Percentiles rank a stretch among this genome's conserved stretches.
These are phyloP conservation scores for Cordyceps cicadae DNA, from an alignment of 2,329 filamentous ascomycete species.

Conservation along the genomic window DNA sequence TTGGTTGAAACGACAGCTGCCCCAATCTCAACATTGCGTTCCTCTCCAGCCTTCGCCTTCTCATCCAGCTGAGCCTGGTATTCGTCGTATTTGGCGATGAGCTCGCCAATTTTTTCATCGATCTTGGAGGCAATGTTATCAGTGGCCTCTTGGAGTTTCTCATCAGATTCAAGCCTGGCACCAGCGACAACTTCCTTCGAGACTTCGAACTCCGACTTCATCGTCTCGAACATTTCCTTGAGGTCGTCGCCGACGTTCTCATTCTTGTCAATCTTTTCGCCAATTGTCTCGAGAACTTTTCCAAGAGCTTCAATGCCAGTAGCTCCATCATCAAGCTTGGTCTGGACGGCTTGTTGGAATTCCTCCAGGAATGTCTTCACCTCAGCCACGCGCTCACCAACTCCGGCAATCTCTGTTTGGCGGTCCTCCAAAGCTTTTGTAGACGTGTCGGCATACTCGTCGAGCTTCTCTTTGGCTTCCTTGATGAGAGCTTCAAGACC, in stretches of 20 bases:
- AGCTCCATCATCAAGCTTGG: constrained; percentile 67
- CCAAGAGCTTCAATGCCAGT: constrained; percentile 65
- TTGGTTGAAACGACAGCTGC: constrained; percentile 69
- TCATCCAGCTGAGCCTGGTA: constrained; percentile 68
- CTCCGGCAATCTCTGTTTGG: constrained; percentile 70
- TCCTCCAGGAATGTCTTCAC: constrained; percentile 71
- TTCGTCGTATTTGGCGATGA: constrained; percentile 83
- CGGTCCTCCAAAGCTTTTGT: constrained; percentile 75
- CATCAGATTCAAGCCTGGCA: constrained; percentile 73
- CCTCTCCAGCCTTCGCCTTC: constrained; percentile 63
- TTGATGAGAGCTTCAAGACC: constrained; percentile 59
- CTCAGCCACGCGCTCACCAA: constrained; percentile 70
- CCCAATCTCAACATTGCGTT: constrained; percentile 63
- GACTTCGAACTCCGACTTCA: constrained; percentile 83
- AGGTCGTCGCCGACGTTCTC: constrained; percentile 53
- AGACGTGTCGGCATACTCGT: constrained; percentile 62
- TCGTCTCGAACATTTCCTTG: constrained; percentile 62
- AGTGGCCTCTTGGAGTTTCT: constrained; percentile 57
- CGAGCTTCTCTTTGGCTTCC: constrained; percentile 61
- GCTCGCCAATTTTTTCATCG: constrained; percentile 61
- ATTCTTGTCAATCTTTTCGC: constrained; percentile 53
- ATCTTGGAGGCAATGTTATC: constrained; percentile 47
- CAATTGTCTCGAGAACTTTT: constrained; percentile 58
- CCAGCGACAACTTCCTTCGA: constrained; percentile 72
- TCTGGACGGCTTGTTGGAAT: constrained; percentile 67